Base-by-base conservation (phyloP, 2,329 filamentous ascomycete species). In the Gaeumannomyces sp. region DNA sequence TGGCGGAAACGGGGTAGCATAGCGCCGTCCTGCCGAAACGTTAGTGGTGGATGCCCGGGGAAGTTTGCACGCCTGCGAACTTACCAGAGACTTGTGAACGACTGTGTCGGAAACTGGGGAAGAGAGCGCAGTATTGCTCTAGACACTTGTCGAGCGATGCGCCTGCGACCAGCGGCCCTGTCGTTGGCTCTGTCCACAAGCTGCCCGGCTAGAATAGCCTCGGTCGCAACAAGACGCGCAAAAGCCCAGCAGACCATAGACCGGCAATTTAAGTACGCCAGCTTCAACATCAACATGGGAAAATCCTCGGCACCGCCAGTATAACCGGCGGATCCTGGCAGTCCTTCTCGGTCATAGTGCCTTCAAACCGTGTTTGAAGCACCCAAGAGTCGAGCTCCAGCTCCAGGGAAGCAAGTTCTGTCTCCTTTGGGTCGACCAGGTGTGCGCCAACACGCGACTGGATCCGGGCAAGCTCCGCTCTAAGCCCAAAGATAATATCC, bases 191-290 rank as follows among this genome's bases (percentile, higher is more conserved):
- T n/a, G 53, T 57, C 53, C 22, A 57, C 13, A 4, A 19, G 25
- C 5, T 14, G 6, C 13, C 25, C 22, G 2, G 53, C 22, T 27
- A 3, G 53, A 10, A 35, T 14, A 33, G 27, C 2, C 29, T 57
- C 53, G 16, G 22, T n/a, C 22, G 22, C 53, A 25, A 59, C 59
- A 50, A 45, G 65, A 14, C 62, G 65, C 22, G 58, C 59, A 31
- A 45, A 57, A 19, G 65, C 60, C 65, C 65, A 66, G 62, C 50
- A 60, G 35, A 66, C 27, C 56, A 58, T 64, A 53, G n/a, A 61
- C 8, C 56, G 33, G 56, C 59, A 19, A 33, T 59, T 64, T 25
- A 62, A 63, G 57, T 64, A 66, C 3, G 33, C 31, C 28, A 66
- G n/a, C 45, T 66, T 62, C 29, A 66, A 35, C 31, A 61, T 62